Base-by-base conservation (phyloP, 305 asterid genomes). In the Rubia tinctorum region DNA sequence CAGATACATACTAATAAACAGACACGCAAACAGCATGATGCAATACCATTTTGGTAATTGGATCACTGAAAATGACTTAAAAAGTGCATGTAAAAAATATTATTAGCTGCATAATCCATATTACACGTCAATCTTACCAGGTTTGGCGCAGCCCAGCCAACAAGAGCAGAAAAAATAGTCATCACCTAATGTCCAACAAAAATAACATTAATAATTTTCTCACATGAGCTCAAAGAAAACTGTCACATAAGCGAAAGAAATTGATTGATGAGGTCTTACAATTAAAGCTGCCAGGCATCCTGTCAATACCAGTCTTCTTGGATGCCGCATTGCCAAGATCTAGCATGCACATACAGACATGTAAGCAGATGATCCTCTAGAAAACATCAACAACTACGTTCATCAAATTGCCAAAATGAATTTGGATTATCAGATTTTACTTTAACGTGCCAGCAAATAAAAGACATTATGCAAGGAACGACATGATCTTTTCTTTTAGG, bases 241-340 rank as follows among this genome's bases (percentile, higher is more conserved):
- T 6, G 42, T 20, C 25, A 4, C 51, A 39, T 39, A 23, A 74
- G 25, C 53, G 18, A 61, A 47, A 23, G 14, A 78, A 76, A 69
- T 64, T 63, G 67, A 69, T 72, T 40, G 66, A 15, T 68, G n/a
- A 69, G 56, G 71, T 76, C 96, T 88, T 89, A 93, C 98, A 70
- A 82, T 91, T 76, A 91, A 76, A 82, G 98, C 96, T 79, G 88
- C 88, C 59, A 93, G 97, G 88, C 98, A 93, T n/a, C 98, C 98
- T 61, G 90, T 39, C 86, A 93, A 80, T 71, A 93, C 98, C 73
- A 87, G 88, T 80, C 96, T 88, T 77, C 98, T 84, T 13, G 98
- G 98, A 80, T 93, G 92, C 34, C 97, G 97, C 97, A 93, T 93
- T 20, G 98, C 97, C 86, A 93, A 84, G 70, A 93, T 91, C 98